Conservation (phyloP, 495 filamentous ascomycete species). For the Talaromyces trachyspermus region DNA sequence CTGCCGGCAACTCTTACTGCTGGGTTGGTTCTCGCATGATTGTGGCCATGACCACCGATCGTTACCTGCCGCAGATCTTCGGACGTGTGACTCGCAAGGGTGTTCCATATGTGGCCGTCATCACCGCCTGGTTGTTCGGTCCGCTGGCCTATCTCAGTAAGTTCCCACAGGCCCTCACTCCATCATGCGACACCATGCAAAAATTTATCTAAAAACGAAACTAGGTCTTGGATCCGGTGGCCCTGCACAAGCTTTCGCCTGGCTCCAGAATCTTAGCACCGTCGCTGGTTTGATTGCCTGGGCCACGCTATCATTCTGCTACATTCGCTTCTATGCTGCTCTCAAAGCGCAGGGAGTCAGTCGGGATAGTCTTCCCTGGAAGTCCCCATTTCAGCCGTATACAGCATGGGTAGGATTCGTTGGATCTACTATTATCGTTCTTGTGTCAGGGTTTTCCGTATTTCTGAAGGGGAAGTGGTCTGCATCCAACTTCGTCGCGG, state of each 20-base stretch:
- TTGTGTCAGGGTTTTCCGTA: constrained; percentile 58
- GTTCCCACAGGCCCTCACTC: constrained; percentile 51
- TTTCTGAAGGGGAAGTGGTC: constrained; percentile 48
- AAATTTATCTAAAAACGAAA: constrained; percentile 23
- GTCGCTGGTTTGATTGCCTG: constrained; percentile 66
- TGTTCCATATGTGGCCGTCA: constrained; percentile 30
- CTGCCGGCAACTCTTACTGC: constrained; percentile 69
- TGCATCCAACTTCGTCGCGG: constrained; percentile 42
- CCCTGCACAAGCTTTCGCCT: constrained; percentile 48
- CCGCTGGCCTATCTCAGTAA: constrained; percentile 77
- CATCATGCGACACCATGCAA: too few relatives aligned
- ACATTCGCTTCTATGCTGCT: constrained; percentile 54
- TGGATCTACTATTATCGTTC: constrained; percentile 54
- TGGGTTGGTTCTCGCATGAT: constrained; percentile 75
- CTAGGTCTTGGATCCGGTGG: constrained; percentile 69
- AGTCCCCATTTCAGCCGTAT: constrained; percentile 51
- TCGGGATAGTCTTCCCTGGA: constrained; percentile 51
- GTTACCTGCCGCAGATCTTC: constrained; percentile 56
- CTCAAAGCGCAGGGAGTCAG: constrained; percentile 49
- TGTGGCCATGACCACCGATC: constrained; percentile 57
- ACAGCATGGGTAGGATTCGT: constrained; percentile 53
- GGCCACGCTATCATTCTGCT: constrained; percentile 51
- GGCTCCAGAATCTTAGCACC: constrained; percentile 53
- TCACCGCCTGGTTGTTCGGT: constrained; percentile 49
- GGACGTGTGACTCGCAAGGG: constrained; percentile 25